Evolutionary conservation across 192 early-diverging fungal genomes (phyloP).

Genomic region (Rhizophagus sp.): DNA sequence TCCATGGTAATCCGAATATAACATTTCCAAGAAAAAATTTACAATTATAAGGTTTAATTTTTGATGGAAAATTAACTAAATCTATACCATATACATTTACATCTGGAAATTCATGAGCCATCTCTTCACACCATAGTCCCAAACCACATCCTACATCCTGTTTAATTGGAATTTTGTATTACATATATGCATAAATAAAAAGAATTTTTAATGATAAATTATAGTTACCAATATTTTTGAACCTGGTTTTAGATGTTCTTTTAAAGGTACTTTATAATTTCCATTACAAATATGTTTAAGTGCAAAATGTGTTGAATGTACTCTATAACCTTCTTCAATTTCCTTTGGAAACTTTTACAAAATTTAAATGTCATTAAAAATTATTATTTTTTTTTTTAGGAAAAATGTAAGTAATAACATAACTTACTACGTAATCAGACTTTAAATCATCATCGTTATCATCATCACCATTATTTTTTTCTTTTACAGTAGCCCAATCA

Average conservation of each 20-base stretch:
- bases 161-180: not conserved
- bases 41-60: constrained; percentile 14
- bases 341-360: constrained; percentile 13
- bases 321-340: constrained; percentile 2
- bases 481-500: not conserved
- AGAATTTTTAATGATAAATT: not conserved
- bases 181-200: not conserved
- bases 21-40: not conserved
- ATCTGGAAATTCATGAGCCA: constrained; percentile 39
- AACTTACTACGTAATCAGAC: not conserved
- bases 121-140: constrained; percentile 38
- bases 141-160: constrained; percentile 45
- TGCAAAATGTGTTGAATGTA: constrained; percentile 18
- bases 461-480: not conserved
- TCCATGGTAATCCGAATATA: not conserved
- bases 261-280: constrained; percentile 4
- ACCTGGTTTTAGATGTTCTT: not conserved
- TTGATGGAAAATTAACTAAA: not conserved
- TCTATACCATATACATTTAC: constrained; percentile 37
- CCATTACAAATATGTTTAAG: constrained; percentile 15
- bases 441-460: not conserved
- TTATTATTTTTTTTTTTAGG: no score
- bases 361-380: not conserved
- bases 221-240: constrained; percentile 6
- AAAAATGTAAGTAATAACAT: no score